Conservation (phyloP, 768 basidiomycete species). For the Tylopilus cervinicoccineus region DNA sequence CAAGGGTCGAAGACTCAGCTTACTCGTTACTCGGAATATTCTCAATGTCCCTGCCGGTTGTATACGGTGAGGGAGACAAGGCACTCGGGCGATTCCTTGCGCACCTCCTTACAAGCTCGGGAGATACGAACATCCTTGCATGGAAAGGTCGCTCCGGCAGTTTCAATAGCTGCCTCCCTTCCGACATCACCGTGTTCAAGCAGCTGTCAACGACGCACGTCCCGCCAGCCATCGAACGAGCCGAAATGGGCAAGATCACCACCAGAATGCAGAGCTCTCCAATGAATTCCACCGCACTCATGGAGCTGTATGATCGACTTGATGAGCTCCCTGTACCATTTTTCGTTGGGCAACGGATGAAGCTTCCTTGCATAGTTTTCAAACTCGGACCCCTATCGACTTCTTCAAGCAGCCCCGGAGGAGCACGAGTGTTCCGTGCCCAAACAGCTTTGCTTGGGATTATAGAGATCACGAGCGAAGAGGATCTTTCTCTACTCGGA, state of each 20-base stretch:
- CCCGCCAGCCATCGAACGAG: not conserved
- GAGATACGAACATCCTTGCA: not conserved
- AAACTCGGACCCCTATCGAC: not conserved
- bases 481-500: not conserved
- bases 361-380: constrained; percentile 9
- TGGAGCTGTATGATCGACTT: not conserved
- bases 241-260: no score
- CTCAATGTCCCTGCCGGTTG: not conserved
- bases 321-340: not conserved
- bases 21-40: not conserved
- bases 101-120: not conserved
- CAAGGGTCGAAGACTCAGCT: not conserved
- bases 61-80: not conserved
- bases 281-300: not conserved
- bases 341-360: not conserved
- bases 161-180: not conserved
- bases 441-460: not conserved
- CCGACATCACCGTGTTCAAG: not conserved
- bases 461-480: not conserved
- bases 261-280: not conserved
- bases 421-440: not conserved
- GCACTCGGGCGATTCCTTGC: not conserved
- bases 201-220: not conserved
- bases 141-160: not conserved
- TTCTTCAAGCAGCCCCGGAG: not conserved